Evolutionary conservation across 768 basidiomycete genomes (phyloP), one percentile per base, ranked within the genome.

Genomic region (Mycena leptocephala): DNA sequence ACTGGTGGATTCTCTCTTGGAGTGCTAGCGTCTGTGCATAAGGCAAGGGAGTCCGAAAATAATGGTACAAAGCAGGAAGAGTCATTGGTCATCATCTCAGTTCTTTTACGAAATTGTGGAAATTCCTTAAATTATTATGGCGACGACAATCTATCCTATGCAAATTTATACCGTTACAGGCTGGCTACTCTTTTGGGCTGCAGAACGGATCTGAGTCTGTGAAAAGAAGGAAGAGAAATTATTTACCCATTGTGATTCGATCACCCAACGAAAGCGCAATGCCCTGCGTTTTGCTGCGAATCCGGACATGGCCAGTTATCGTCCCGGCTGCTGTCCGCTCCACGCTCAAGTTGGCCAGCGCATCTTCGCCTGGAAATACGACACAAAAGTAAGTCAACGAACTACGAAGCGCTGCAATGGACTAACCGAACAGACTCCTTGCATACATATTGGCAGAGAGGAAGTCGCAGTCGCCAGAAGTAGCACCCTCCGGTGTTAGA

Each of bases 401-500:
- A 28, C 3, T 11, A 35, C 5, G 11, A 13, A 32, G 30, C 13
- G 22, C n/a, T 9, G 56, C 74, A 32, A 58, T 53, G n/a, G 7
- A 88, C 94, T 79, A 64, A 95, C 97, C 97, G 78, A 99, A 99
- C 78, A 98, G 82, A 87, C 96, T 97, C 72, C 95, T 92, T 20
- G 98, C 98, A 85, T 98, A 99, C 91, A 99, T 93, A 82, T 99
- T 99, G 32, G 97, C 98, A 9, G 96, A 96, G 41, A 99, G 88
- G 92, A 99, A 99, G 85, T 97, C 95, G 81, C 97, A 99, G 76
- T 99, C 97, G 63, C 98, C 97, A 0, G 95, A 96, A 65, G 96
- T 91, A 0, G 98, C 97, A 64, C 98, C 98, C 26, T 96, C 96
- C 0, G 98, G 97, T 22, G 98, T 99, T 30, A 99, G 89, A 82